Percentiles rank a stretch among this genome's conserved stretches.
Conservation (phyloP, 768 basidiomycete species). For the Dacryopinax spathularia region DNA sequence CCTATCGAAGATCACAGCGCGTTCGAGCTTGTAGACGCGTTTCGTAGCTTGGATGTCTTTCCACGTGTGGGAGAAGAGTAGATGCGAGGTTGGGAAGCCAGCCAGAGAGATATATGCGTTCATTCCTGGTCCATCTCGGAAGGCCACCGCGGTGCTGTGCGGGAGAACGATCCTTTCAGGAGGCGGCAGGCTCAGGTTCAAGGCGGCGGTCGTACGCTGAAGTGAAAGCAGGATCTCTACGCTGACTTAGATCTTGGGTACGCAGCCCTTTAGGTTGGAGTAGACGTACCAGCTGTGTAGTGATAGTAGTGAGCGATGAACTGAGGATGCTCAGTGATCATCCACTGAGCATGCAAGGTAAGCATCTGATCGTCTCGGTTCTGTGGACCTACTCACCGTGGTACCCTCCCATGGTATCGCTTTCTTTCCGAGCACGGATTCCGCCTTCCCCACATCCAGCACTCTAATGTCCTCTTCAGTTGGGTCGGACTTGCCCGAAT, state of each 20-base stretch:
- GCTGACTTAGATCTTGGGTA: background rate
- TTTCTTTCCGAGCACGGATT: background rate
- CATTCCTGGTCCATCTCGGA: background rate
- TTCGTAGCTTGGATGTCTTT: background rate
- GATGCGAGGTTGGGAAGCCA: background rate
- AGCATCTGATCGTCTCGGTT: background rate
- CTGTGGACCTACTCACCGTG: background rate
- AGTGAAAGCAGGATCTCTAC: background rate
- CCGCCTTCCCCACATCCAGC: background rate
- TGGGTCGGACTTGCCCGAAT: background rate
- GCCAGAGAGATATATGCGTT: background rate
- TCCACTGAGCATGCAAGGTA: constrained; percentile 1
- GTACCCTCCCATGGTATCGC: background rate
- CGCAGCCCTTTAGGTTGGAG: background rate
- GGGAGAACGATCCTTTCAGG: background rate
- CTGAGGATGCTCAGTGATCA: background rate
- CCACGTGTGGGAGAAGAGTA: constrained; percentile 1
- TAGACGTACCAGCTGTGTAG: background rate
- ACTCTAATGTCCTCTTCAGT: background rate
- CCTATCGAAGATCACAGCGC: background rate
- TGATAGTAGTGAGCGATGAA: background rate
- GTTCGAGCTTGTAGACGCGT: background rate
- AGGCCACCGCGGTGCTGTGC: background rate
- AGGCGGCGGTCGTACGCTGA: background rate
- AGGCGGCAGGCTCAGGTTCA: background rate